Base-by-base conservation (phyloP, 495 filamentous ascomycete genomes). In the Xylaria scruposa region DNA sequence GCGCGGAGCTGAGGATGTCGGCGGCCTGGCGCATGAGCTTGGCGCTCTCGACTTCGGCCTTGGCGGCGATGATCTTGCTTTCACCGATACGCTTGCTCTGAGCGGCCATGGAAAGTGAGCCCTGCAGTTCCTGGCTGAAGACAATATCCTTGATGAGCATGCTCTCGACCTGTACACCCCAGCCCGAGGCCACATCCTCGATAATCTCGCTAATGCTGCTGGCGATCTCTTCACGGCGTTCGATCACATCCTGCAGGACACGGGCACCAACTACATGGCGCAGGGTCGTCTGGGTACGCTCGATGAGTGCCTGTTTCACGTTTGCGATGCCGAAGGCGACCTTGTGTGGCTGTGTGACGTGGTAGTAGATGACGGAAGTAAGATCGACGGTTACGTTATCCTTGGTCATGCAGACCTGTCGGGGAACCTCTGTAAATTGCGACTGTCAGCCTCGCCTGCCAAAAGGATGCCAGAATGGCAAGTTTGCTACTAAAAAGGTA, bases 131-230 rank as follows among this genome's bases (percentile, higher is more conserved):
- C 78, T 91, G 88, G 86, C 89, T 92, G 90, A 99, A 99, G 80
- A 98, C 93, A 80, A 99, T 97, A 82, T 99, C 96, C 83, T 99
- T 99, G 88, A 99, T 94, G 70, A 99, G 89, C 97, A 99, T 99
- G 77, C 90, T 93, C 87, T 98, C 97, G 70, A 99, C 96, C 78
- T 93, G 88, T 26, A 97, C 94, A 82, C 96, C 96, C 96, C 96
- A 99, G 72, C 93, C 94, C 33, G 88, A 83, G 21, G 96, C 96
- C 6, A 97, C 95, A 73, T 97, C 94, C 80, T 97, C 96, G 78
- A 99, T 98, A 76, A 99, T 98, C 84, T 98, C 96, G 40, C 94
- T 90, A 72, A 97, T 99, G 63, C 90, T 93, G 81, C 92, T 90
- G 2, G 96, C 96, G 70, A 99, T 92, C 81, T 99, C 96, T 81